Evolutionary conservation across 371 early-diverging fungal genomes (phyloP), one percentile per base, ranked within the genome.

Genomic region (Mortierella sp.): DNA sequence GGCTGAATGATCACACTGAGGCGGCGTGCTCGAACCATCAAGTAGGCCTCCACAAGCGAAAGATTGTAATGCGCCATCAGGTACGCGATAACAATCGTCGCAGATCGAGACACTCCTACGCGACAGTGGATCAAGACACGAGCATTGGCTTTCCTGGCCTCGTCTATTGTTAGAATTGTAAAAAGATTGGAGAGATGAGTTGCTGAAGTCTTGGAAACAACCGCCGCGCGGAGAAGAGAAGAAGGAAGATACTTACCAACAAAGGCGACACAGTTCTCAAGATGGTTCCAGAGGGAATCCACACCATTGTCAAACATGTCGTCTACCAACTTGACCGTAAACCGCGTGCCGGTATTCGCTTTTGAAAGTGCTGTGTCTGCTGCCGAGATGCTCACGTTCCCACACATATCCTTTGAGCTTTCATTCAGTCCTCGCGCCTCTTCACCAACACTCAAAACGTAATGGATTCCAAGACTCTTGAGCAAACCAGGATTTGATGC

Each of bases 1-100:
- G 90, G 90, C 46, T 90, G 90, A 23, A 90, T 90, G 42, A 90
- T 88, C 12, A 90, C 89, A 71, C 86, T 87, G 14, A 90, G 57
- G 13, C 90, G 81, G 30, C 89, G 82, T 6, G 90, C 90, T 12
- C 90, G 84, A 18, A 88, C 89, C 70, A 81, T 84, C 26, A 87
- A 59, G 54, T 90, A 90, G 1, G 90, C 89, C 34, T 87, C 80
- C 8, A 87, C 83, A 3, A 90, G 65, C 12, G 83, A 80, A 21
- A 79, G 73, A 10, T 79, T 67, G 26, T 87, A 67, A 54, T 87
- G 79, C 12, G 82, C 78, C 88, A 90, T 90, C 27, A 88, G 67
- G 49, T 88, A 90, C n/a, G 86, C 84, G 30, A 90, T 88, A 3
- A 87, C 86, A 34, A 90, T 82, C 16, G 89, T 86, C 1, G 90